phyloP scores from a whole-genome alignment of 108 stramenopile genomes.

The Cyclostephanos tholiformis region DNA sequence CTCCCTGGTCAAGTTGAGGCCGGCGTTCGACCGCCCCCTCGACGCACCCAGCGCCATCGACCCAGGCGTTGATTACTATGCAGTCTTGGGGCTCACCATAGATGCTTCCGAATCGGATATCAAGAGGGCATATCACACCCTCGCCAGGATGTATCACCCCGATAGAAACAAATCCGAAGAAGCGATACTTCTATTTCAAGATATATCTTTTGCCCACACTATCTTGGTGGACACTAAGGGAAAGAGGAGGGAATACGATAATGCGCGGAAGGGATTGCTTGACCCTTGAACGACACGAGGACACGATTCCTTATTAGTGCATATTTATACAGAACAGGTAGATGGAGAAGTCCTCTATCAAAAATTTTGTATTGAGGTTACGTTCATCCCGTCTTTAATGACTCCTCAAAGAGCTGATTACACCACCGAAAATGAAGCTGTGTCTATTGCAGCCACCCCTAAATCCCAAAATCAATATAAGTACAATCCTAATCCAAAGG shows the following conservation, averaged over 20 bases:
- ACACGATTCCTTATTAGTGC: too few species aligned
- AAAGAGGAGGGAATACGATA: constrained; percentile 30
- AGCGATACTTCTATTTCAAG: constrained; percentile 62
- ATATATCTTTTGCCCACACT: constrained; percentile 68
- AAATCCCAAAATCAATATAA: neutral
- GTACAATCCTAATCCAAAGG: neutral
- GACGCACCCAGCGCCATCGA: constrained; percentile 33
- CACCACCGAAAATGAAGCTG: too few species aligned
- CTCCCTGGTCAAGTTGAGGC: constrained; percentile 5
- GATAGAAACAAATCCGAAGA: constrained; percentile 59
- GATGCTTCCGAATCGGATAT: constrained; percentile 29
- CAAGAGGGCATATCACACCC: constrained; percentile 55
- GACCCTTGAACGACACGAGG: neutral
- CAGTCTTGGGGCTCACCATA: constrained; percentile 14
- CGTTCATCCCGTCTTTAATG: too few species aligned
- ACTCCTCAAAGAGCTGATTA: too few species aligned
- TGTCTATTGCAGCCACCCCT: too few species aligned
- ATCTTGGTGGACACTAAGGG: constrained; percentile 53
- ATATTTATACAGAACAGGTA: too few species aligned
- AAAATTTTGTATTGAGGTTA: too few species aligned
- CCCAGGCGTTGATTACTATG: constrained; percentile 38
- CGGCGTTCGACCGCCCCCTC: constrained; percentile 30
- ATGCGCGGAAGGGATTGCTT: neutral
- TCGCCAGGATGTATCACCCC: constrained; percentile 68
- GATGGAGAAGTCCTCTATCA: too few species aligned